Base-by-base conservation (phyloP, 495 filamentous ascomycete species). In the Penicillium flavigenum region DNA sequence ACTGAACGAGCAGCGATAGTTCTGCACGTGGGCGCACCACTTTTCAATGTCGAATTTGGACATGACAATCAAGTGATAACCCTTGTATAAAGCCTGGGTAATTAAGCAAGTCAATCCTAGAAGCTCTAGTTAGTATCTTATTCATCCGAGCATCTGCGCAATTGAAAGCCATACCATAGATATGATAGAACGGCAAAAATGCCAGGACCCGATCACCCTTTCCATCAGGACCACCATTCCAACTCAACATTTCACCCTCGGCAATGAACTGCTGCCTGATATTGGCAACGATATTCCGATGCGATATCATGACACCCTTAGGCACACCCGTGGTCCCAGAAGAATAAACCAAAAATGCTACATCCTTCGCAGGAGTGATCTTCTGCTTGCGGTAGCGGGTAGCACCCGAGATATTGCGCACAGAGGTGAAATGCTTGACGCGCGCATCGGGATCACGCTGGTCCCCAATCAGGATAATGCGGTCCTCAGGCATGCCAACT, bases 101-200 rank as follows among this genome's bases (percentile, higher is more conserved):
- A 92, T 70, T 5, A 89, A 70, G 54, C 80, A 84, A 7, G 79
- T 88, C 72, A 69, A 63, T 70, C 89, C 90, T 96, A 90, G 57
- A 38, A 36, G 14, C 4, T 87, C 81, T 89, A 65, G 58, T 92
- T 81, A 29, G 83, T 86, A 26, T 29, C 1, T 17, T 20, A 9
- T 39, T 5, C 19, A 11, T n/a, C 27, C 92, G 61, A 29, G 87
- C 64, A 43, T 69, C 79, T 58, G n/a, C 36, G 2, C 36, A 87
- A 86, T 5, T 36, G 20, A 16, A 39, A 46, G 12, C 45, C 76
- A 34, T 68, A 82, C 89, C 90, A 63, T 96, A 98, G 58, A 96
- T 94, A 71, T 98, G 93, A 74, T 92, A 97, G 68, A 98, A 96
- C 0, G 94, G 94, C 41, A 97, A 73, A 56, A 97, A 87, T 2